A percentile compares a stretch with the other conserved stretches of the same genome.
phyloP scores from a whole-genome alignment of 1,284 basidiomycete genomes.

The Ceratobasidium theobromae region DNA sequence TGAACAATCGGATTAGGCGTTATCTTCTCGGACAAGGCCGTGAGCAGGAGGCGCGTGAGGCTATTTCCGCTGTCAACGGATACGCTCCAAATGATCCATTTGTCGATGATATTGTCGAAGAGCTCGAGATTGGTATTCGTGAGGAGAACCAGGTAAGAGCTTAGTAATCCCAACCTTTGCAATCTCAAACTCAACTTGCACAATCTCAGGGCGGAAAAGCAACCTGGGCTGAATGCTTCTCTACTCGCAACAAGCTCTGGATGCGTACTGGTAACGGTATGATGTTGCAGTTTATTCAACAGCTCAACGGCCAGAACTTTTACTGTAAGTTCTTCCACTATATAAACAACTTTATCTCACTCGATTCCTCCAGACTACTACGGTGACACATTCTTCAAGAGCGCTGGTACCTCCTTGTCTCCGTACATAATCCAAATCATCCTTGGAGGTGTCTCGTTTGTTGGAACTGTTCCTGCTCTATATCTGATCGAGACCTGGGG shows the following conservation, averaged over 20 bases:
- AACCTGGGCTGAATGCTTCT: conserved; percentile 78
- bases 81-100: conserved; percentile 61
- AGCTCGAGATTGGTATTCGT: conserved; percentile 66
- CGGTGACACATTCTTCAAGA: conserved; percentile 81
- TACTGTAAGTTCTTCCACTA: conserved; percentile 25
- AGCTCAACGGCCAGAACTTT: conserved; percentile 47
- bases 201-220: conserved; percentile 64
- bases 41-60: conserved; percentile 56
- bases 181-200: conserved; percentile 37
- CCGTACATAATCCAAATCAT: conserved; percentile 75
- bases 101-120: conserved; percentile 64
- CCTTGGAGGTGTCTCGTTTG: conserved; percentile 67
- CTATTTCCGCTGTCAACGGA: conserved; percentile 67
- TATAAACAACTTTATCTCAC: neutral
- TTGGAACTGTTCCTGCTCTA: conserved; percentile 63
- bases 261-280: conserved; percentile 72
- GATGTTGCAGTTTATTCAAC: conserved; percentile 82
- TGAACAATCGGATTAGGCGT: conserved; percentile 47
- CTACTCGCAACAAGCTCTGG: conserved; percentile 65
- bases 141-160: conserved; percentile 39
- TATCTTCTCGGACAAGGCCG: conserved; percentile 60
- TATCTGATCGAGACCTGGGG: conserved; percentile 68
- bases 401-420: conserved; percentile 65
- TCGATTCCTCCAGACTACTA: conserved; percentile 55
- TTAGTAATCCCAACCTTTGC: conserved; percentile 28